These are phyloP conservation scores for Macrophomina tecta DNA, from an alignment of 2,329 filamentous ascomycete genomes.

Conservation along the genomic window DNA sequence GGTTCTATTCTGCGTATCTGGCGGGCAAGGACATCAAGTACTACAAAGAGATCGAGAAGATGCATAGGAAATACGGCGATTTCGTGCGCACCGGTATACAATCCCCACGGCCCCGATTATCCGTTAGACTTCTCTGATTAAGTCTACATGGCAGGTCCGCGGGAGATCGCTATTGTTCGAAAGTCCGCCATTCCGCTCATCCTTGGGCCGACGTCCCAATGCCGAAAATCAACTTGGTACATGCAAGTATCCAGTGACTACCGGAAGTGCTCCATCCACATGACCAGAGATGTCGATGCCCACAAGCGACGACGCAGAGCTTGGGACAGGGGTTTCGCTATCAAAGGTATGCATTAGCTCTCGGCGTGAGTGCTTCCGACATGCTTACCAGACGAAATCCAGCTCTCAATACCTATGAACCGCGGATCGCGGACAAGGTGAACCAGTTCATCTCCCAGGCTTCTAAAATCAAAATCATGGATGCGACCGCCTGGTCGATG, in stretches of 20 bases:
- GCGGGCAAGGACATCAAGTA: constrained; percentile 4
- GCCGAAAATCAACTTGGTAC: constrained; percentile 41
- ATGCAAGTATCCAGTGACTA: constrained; percentile 29
- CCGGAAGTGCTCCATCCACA: constrained; percentile 36
- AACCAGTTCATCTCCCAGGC: neutral
- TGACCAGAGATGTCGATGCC: constrained; percentile 38
- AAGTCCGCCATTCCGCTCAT: constrained; percentile 40
- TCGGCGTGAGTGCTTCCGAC: neutral
- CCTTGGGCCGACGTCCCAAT: constrained; percentile 39
- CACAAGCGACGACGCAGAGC: constrained; percentile 40
- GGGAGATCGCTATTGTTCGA: constrained; percentile 28
- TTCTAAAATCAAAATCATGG: constrained; percentile 29
- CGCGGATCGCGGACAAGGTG: constrained; percentile 32
- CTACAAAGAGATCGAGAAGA: neutral
- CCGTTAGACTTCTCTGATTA: neutral
- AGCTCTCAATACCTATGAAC: constrained; percentile 44
- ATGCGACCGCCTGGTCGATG: constrained; percentile 43
- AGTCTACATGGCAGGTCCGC: neutral
- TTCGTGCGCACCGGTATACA: neutral
- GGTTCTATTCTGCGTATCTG: constrained; percentile 37
- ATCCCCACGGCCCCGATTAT: neutral
- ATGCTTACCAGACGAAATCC: constrained; percentile 11
- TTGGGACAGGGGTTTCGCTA: constrained; percentile 44
- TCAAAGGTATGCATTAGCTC: constrained; percentile 30
- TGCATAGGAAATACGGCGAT: constrained; percentile 5